phyloP scores from a whole-genome alignment of 2,329 filamentous ascomycete species.

The Nothophoma quercina region DNA sequence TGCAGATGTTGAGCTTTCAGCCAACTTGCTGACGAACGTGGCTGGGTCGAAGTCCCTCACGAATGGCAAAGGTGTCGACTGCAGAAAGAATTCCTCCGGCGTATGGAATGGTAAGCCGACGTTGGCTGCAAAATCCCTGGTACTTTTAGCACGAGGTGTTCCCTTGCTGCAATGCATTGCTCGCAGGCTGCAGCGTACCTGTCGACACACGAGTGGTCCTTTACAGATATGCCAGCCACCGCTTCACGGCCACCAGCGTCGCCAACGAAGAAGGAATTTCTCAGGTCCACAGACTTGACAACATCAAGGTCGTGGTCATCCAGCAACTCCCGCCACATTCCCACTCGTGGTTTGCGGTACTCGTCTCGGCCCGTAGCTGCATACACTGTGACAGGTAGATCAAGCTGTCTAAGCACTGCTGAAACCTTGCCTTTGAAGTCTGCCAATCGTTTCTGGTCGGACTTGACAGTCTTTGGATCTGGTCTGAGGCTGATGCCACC shows the following conservation, averaged over 20 bases:
- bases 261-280: conserved; percentile 82
- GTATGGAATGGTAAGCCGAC: conserved; percentile 81
- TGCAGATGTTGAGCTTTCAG: conserved; percentile 40
- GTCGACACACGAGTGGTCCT: conserved; percentile 68
- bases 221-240: conserved; percentile 50
- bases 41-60: conserved; percentile 74
- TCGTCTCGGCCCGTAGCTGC: conserved; percentile 84
- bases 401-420: conserved; percentile 72
- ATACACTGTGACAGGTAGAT: conserved; percentile 81
- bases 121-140: conserved; percentile 80
- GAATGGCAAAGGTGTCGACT: conserved; percentile 70
- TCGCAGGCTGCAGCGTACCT: conserved; percentile 52
- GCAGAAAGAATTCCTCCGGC: conserved; percentile 90
- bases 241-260: conserved; percentile 72
- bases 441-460: conserved; percentile 70
- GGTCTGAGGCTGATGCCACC: conserved; percentile 78
- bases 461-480: conserved; percentile 74
- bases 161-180: background rate
- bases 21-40: conserved; percentile 37
- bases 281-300: conserved; percentile 68
- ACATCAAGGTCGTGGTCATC: conserved; percentile 59
- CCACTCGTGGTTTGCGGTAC: conserved; percentile 84
- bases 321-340: conserved; percentile 83
- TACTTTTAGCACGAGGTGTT: conserved; percentile 3
- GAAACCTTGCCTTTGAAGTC: conserved; percentile 86